Evolutionary conservation across 2,329 filamentous ascomycete genomes (phyloP), one percentile per base, ranked within the genome.

Genomic region (Macrophomina phaseolina): DNA sequence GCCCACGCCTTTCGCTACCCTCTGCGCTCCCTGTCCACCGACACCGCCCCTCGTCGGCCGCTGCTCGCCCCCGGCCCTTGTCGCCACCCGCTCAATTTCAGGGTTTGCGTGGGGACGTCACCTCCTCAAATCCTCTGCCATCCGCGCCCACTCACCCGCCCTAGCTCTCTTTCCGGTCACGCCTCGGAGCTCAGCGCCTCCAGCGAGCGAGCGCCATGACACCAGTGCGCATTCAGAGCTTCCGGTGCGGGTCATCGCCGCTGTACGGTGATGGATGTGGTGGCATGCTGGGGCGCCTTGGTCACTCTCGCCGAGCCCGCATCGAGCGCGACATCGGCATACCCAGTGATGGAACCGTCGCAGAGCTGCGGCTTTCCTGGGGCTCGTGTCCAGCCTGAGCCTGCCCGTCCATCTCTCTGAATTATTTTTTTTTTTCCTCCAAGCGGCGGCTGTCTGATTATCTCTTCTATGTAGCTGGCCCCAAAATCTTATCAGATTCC

Each of bases 351-450:
- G n/a, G 34, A 34, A n/a, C 38, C 30, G 53, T 18, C 8, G 16
- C 36, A 40, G 5, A 45, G 36, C 36, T 58, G 53, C 53, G 53
- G 53, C 53, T 42, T 30, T 23, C 23, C 38, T 30, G 53, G 45
- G 11, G 53, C 36, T 58, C 53, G 53, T 45, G 36, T 58, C 1
- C 23, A 28, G 38, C 38, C 3, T 5, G 11, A n/a, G 18, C 18
- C 8, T 38, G 52, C 23, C 38, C 18, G 68, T 60, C 18, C 23
- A 23, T 62, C 61, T 23, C 65, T 66, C 51, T 69, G 64, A 51
- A 61, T 69, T 51, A 65, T 69, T 51, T 68, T 69, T 51, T 68
- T 69, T 52, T 67, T 56, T 16, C 55, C 48, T 34, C 7, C 16
- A 45, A 12, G 16, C 12, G 8, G 16, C 18, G 32, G 18, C 32